Evolutionary conservation across 192 early-diverging fungal species (phyloP), one percentile per base, ranked within the genome.

Genomic region (Rhizophagus prolifer): DNA sequence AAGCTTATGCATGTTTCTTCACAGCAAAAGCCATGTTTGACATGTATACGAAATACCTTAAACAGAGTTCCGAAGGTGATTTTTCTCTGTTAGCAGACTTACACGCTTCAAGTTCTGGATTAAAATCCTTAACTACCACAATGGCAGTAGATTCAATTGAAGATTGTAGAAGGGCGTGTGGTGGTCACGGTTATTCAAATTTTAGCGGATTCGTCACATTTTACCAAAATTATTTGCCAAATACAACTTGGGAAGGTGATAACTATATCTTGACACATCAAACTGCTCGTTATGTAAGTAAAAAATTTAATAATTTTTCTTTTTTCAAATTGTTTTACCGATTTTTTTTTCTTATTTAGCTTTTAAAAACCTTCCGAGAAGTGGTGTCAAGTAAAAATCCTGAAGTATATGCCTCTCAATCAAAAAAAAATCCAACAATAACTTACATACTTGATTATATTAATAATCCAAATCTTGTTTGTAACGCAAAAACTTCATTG

Each of bases 221-320:
- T 81, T 88, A 89, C 36, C 87, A 86, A 79, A 89, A 94, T 78
- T 86, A 88, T 63, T 85, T 90, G 31, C 92, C 92, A 19, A 92
- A 92, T 71, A 89, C 89, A 59, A 94, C 92, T 65, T 93, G 90
- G 91, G 93, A 94, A 80, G 93, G 93, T 63, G 93, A 94, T 79
- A 94, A 94, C 86, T 91, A 92, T 79, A 86, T 96, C 25, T 79
- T 96, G 74, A 92, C 92, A 8, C 95, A 95, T 81, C 95, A 96
- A 85, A 92, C 92, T 19, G 84, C 88, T 46, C 92, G 93, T 47
- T 95, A 92, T 81, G 84, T 96, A 61, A 74, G 72, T 60, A 38
- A 25, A n/a, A n/a, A 23, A 5, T 5, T 26, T 0, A 25, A 13
- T 26, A 19, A 19, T 47, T 70, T 30, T 3, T 70, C 8, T 47